Evolutionary conservation across 176 grass and related monocot species (phyloP).

Genomic region (Melocanna baccifera): DNA sequence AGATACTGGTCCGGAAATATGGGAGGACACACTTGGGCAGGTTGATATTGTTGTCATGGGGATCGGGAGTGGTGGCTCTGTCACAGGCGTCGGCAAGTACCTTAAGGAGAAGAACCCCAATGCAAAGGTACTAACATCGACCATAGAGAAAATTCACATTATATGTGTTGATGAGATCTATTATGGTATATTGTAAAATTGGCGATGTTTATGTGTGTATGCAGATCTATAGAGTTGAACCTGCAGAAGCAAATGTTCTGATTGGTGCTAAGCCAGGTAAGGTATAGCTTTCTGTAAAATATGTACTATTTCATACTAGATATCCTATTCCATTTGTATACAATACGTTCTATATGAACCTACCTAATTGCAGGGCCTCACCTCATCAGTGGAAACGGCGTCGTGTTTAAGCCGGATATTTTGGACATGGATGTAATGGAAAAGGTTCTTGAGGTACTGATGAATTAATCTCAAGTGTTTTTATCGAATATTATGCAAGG

Average conservation of each 20-base stretch:
- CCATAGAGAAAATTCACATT: neutral
- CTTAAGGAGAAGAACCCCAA: constrained; percentile 52
- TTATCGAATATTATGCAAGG: constrained; percentile 33
- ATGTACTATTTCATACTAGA: neutral
- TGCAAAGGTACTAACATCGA: constrained; percentile 30
- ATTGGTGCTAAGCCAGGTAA: constrained; percentile 45
- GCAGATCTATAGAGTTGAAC: constrained; percentile 44
- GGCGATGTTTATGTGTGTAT: neutral
- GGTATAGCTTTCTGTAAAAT: neutral
- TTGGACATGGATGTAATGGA: constrained; percentile 66
- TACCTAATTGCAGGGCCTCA: constrained; percentile 62
- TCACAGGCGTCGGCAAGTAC: neutral
- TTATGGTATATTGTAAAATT: neutral
- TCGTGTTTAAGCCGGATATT: constrained; percentile 83
- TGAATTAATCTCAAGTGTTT: constrained; percentile 41
- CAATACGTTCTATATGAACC: too few relatives aligned
- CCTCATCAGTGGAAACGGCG: constrained; percentile 82
- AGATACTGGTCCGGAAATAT: constrained; percentile 92
- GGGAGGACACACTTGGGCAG: constrained; percentile 59
- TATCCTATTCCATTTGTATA: neutral
- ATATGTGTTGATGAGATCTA: neutral
- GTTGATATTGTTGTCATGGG: constrained; percentile 96
- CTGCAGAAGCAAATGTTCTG: constrained; percentile 46
- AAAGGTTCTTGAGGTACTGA: constrained; percentile 80
- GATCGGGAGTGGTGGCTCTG: constrained; percentile 54